These are phyloP conservation scores for Akanthomyces uredinophilus DNA, from an alignment of 2,329 filamentous ascomycete genomes.

Conservation along the genomic window DNA sequence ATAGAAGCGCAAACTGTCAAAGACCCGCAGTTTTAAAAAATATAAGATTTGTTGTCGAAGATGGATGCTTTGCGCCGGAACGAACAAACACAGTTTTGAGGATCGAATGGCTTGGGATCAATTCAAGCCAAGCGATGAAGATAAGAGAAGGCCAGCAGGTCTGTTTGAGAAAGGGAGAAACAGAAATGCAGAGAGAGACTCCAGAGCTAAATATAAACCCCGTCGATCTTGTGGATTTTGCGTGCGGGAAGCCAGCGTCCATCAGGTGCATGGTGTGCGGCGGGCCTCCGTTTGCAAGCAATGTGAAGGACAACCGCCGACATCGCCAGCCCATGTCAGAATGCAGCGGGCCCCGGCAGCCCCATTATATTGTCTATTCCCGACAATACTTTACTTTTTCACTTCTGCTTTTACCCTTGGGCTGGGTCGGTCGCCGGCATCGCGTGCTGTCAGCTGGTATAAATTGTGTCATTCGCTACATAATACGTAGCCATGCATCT, in stretches of 20 bases:
- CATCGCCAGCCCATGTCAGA: constrained; percentile 1
- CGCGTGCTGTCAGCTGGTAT: neutral
- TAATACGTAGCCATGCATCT: constrained; percentile 5
- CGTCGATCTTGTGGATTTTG: too few relatives aligned
- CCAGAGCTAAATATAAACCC: too few relatives aligned
- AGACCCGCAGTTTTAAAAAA: too few relatives aligned
- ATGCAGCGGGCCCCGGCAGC: neutral
- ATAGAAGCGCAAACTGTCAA: neutral
- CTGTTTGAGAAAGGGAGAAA: neutral
- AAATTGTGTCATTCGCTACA: constrained; percentile 10
- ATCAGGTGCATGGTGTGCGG: constrained; percentile 2
- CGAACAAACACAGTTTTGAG: neutral
- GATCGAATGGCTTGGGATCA: constrained; percentile 4
- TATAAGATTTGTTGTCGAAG: neutral
- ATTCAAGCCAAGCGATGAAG: neutral
- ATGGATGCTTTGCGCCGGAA: too few relatives aligned
- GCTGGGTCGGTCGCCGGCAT: neutral
- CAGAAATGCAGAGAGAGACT: neutral
- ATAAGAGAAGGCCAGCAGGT: neutral
- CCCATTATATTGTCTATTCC: neutral
- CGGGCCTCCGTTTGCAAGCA: constrained; percentile 5
- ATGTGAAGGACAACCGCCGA: constrained; percentile 3
- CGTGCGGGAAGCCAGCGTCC: too few relatives aligned
- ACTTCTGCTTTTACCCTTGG: neutral
- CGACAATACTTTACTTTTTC: neutral